These are phyloP conservation scores for Talaromyces sp. DNA, from an alignment of 2,329 filamentous ascomycete genomes.

Conservation along the genomic window DNA sequence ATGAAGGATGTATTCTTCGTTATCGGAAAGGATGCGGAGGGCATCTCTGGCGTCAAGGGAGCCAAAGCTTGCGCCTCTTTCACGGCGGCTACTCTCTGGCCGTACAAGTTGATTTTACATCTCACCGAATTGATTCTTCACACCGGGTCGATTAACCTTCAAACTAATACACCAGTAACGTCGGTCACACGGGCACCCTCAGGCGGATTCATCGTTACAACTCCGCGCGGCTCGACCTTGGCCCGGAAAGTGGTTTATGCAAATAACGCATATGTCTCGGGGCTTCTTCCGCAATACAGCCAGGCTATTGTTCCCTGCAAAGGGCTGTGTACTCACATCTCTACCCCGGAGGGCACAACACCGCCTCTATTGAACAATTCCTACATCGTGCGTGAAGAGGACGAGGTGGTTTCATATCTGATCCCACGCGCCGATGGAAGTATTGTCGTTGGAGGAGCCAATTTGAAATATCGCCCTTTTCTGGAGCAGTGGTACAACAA, in stretches of 20 bases:
- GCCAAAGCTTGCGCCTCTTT: slow-evolving; percentile 37
- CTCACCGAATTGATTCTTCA: slow-evolving; percentile 58
- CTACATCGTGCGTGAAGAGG: slow-evolving; percentile 61
- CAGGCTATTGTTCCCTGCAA: slow-evolving; percentile 74
- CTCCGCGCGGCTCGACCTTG: slow-evolving; percentile 64
- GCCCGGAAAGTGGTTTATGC: slow-evolving; percentile 69
- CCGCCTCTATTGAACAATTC: slow-evolving; percentile 44
- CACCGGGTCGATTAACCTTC: slow-evolving; percentile 48
- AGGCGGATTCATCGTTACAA: slow-evolving; percentile 62
- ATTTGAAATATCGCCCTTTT: slow-evolving; percentile 43
- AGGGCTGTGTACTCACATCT: slow-evolving; percentile 49
- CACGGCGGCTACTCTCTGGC: slow-evolving; percentile 45
- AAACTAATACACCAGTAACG: slow-evolving; percentile 53
- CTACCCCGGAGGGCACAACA: slow-evolving; percentile 26
- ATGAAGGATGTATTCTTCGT: slow-evolving; percentile 30
- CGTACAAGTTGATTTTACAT: slow-evolving; percentile 78
- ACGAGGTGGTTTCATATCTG: slow-evolving; percentile 65
- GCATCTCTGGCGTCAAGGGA: slow-evolving; percentile 39
- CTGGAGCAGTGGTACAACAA: slow-evolving; percentile 46
- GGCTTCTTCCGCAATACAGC: slow-evolving; percentile 66
- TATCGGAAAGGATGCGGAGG: slow-evolving; percentile 29
- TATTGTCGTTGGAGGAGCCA: slow-evolving; percentile 63
- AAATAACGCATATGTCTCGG: slow-evolving; percentile 81
- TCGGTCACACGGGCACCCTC: slow-evolving; percentile 27
- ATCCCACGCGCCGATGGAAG: slow-evolving; percentile 55